Conservation (phyloP, 2,329 filamentous ascomycete genomes). For the Colletotrichum godetiae region DNA sequence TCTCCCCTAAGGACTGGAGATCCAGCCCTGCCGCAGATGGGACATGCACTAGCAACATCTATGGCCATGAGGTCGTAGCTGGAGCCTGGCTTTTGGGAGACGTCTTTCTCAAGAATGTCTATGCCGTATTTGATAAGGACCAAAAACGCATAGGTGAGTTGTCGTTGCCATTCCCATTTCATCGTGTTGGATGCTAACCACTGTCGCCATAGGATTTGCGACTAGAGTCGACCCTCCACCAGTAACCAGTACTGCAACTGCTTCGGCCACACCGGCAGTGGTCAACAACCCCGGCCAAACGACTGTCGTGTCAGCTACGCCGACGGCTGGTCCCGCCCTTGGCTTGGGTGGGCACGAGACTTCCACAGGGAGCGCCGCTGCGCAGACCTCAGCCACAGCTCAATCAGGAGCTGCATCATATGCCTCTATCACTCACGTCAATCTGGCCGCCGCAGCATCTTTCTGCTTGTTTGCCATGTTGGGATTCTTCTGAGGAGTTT, state of each 20-base stretch:
- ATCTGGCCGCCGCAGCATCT: conserved; percentile 14
- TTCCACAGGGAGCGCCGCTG: conserved; percentile 39
- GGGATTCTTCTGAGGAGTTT: conserved; percentile 23
- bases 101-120: conserved; percentile 90
- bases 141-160: conserved; percentile 69
- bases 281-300: conserved; percentile 23
- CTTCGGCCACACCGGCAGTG: conserved; percentile 16
- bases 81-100: conserved; percentile 85
- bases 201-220: conserved; percentile 48
- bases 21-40: conserved; percentile 55
- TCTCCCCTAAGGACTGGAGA: conserved; percentile 80
- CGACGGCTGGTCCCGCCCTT: conserved; percentile 36
- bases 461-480: conserved; percentile 21
- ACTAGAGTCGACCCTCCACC: conserved; percentile 42
- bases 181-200: conserved; percentile 14
- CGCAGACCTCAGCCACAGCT: conserved; percentile 12
- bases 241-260: conserved; percentile 29
- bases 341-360: conserved; percentile 53
- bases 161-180: too few relatives aligned
- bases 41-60: conserved; percentile 77
- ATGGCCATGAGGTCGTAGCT: conserved; percentile 75
- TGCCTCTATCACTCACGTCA: conserved; percentile 1
- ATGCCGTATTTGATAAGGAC: conserved; percentile 85
- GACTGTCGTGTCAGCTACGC: conserved; percentile 18
- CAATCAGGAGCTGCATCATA: conserved; percentile 18